Percentiles rank a stretch among this genome's conserved stretches.
These are phyloP conservation scores for Prillingera fragicola DNA, from an alignment of 1,284 basidiomycete species.

Conservation along the genomic window DNA sequence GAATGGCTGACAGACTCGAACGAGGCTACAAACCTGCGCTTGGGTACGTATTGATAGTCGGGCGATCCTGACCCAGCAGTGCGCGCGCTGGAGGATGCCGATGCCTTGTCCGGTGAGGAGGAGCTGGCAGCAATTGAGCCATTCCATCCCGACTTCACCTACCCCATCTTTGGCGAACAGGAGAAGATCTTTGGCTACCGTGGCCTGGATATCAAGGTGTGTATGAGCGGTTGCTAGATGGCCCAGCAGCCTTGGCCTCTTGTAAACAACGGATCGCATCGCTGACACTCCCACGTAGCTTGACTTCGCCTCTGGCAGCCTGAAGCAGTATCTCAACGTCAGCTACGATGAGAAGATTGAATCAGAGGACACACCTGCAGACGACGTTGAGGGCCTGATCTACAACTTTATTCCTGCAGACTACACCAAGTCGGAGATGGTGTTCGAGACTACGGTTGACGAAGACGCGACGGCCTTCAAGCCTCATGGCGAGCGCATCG, in stretches of 20 bases:
- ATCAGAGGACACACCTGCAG: constrained; percentile 65
- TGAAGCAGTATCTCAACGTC: constrained; percentile 70
- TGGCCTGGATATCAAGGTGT: constrained; percentile 71
- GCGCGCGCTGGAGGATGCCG: constrained; percentile 60
- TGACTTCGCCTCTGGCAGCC: constrained; percentile 78
- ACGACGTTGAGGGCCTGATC: constrained; percentile 77
- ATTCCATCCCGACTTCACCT: constrained; percentile 80
- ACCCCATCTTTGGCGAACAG: constrained; percentile 93
- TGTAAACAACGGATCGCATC: background rate
- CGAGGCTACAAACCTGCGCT: constrained; percentile 63
- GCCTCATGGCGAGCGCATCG: constrained; percentile 70
- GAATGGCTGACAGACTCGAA: constrained; percentile 59
- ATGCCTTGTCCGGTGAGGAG: constrained; percentile 55
- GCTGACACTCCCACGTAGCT: constrained; percentile 51
- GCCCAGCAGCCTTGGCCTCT: background rate
- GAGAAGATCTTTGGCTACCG: constrained; percentile 95
- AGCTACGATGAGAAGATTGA: constrained; percentile 62
- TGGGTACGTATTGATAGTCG: constrained; percentile 53
- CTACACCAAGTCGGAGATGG: constrained; percentile 61
- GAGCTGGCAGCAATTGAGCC: constrained; percentile 56
- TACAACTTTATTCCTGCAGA: constrained; percentile 74
- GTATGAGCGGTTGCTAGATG: constrained; percentile 24
- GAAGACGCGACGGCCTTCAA: constrained; percentile 66
- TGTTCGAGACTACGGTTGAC: constrained; percentile 65
- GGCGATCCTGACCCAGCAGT: constrained; percentile 30